Conservation (phyloP, 305 asterid genomes). For the Solanum chacoense region DNA sequence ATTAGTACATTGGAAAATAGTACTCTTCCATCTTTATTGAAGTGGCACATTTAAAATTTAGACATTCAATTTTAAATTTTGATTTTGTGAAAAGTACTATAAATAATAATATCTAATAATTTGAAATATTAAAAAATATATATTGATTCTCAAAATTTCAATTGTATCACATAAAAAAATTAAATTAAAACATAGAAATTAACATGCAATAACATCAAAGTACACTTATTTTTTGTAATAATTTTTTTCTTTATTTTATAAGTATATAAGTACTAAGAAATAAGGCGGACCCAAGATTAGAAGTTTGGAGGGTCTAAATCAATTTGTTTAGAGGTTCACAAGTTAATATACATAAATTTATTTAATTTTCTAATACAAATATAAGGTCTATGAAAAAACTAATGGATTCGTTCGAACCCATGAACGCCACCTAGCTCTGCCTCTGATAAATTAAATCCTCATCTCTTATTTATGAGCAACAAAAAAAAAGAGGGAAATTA, state of each 20-base stretch:
- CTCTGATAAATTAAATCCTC: not conserved
- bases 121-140: not conserved
- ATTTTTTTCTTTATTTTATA: not conserved
- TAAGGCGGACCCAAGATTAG: not conserved
- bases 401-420: rapidly evolving
- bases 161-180: not conserved
- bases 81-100: not conserved
- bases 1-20: not conserved
- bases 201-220: not conserved
- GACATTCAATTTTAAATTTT: not conserved
- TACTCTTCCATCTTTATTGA: not conserved
- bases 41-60: not conserved
- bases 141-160: not conserved
- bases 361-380: too few relatives aligned
- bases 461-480: not conserved
- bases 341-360: too few relatives aligned
- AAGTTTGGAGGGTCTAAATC: too few relatives aligned
- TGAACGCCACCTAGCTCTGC: rapidly evolving
- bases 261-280: not conserved
- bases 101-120: not conserved
- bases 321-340: too few relatives aligned
- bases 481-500: not conserved
- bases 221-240: not conserved
- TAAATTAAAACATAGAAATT: not conserved
- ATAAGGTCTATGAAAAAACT: rapidly evolving